These are phyloP conservation scores for Ceratocystis papillata DNA, from an alignment of 2,329 filamentous ascomycete genomes.

Conservation along the genomic window DNA sequence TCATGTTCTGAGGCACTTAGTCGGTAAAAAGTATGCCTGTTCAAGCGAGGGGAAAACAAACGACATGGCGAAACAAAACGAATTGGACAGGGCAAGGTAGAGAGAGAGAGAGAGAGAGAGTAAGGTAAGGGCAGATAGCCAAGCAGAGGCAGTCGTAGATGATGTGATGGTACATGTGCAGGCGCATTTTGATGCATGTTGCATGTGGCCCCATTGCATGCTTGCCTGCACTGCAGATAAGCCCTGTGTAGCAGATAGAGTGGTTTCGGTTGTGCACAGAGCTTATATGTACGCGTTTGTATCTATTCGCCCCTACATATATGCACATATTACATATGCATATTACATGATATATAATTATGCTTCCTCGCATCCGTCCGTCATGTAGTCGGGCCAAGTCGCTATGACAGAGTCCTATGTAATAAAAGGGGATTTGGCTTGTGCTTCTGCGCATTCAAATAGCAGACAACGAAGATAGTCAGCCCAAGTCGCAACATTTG, in stretches of 20 bases:
- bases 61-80: background rate
- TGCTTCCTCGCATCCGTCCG: too few relatives aligned
- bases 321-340: constrained; percentile 1
- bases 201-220: background rate
- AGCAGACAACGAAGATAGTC: background rate
- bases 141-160: background rate
- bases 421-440: background rate
- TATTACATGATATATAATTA: background rate
- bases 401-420: background rate
- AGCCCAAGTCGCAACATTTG: too few relatives aligned
- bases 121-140: background rate
- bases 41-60: background rate
- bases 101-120: background rate
- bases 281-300: background rate
- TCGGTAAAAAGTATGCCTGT: background rate
- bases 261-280: background rate
- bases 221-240: background rate
- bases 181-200: background rate
- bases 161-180: constrained; percentile 7
- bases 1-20: background rate
- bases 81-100: background rate
- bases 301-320: background rate
- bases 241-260: constrained; percentile 4
- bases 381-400: background rate
- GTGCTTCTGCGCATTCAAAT: background rate